These are phyloP conservation scores for Dactylellina drechsleri DNA, from an alignment of 2,329 filamentous ascomycete genomes.

Conservation along the genomic window DNA sequence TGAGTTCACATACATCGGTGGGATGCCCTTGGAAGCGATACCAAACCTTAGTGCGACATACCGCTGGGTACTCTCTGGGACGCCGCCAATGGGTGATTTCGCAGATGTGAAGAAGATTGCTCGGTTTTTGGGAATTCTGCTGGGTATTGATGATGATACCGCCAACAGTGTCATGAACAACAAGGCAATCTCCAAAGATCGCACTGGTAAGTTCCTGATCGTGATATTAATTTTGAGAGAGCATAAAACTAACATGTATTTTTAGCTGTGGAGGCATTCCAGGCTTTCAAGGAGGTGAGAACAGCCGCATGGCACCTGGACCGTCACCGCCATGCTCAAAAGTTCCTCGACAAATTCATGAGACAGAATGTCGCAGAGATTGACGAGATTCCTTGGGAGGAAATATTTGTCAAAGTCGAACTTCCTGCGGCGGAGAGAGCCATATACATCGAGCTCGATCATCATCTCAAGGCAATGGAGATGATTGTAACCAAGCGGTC, in stretches of 20 bases:
- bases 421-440: constrained; percentile 66
- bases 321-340: constrained; percentile 67
- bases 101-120: constrained; percentile 71
- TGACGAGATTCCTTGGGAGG: constrained; percentile 64
- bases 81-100: constrained; percentile 69
- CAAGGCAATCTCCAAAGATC: constrained; percentile 62
- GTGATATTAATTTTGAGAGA: not conserved
- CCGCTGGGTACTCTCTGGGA: constrained; percentile 73
- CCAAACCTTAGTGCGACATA: constrained; percentile 65
- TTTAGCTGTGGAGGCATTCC: constrained; percentile 67
- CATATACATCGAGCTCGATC: constrained; percentile 68
- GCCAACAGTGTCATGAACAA: constrained; percentile 65
- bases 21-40: constrained; percentile 61
- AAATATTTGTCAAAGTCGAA: constrained; percentile 63
- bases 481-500: constrained; percentile 62
- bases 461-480: constrained; percentile 66
- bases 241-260: not conserved
- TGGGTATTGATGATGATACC: constrained; percentile 68
- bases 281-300: constrained; percentile 65
- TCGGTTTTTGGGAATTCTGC: constrained; percentile 67
- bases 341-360: constrained; percentile 66
- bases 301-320: constrained; percentile 67
- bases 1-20: constrained; percentile 71
- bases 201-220: constrained; percentile 61
- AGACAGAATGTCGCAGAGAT: constrained; percentile 63